phyloP scores from a whole-genome alignment of 2,329 filamentous ascomycete species.

The Stemphylium beticola region DNA sequence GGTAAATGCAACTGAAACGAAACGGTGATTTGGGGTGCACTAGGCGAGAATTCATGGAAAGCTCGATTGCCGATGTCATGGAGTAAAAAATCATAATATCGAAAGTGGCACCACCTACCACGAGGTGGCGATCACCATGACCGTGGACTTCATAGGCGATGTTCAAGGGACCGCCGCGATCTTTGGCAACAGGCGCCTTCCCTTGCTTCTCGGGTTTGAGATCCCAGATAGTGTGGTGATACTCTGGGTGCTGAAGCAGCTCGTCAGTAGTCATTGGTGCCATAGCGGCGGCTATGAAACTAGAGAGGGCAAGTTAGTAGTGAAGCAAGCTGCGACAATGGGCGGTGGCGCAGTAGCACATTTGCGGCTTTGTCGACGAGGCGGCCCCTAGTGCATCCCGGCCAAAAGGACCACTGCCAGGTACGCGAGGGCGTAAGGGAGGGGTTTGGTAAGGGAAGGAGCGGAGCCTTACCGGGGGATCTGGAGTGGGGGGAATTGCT shows the following conservation, averaged over 20 bases:
- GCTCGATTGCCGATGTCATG: conserved; percentile 25
- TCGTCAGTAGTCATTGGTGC: conserved; percentile 60
- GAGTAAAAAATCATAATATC: conserved; percentile 12
- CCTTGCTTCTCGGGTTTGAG: conserved; percentile 70
- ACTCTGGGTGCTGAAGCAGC: conserved; percentile 70
- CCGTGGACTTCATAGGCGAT: conserved; percentile 84
- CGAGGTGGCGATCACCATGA: conserved; percentile 70
- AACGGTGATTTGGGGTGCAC: conserved; percentile 30
- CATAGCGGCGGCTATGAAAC: conserved; percentile 16
- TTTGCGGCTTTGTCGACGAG: background rate
- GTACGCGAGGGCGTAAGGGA: no score
- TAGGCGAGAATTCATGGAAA: conserved; percentile 5
- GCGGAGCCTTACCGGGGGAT: no score
- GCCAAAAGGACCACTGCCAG: no score
- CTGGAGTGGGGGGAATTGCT: no score
- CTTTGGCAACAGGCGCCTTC: conserved; percentile 67
- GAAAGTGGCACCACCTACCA: conserved; percentile 63
- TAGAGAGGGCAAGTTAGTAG: conserved; percentile 12
- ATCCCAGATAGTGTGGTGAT: conserved; percentile 69
- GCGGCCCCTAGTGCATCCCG: no score
- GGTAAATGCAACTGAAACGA: conserved; percentile 46
- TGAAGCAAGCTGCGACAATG: conserved; percentile 5
- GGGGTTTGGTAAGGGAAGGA: no score
- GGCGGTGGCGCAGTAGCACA: conserved; percentile 25
- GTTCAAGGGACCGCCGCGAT: conserved; percentile 75